Evolutionary conservation across 2,329 filamentous ascomycete genomes (phyloP), one percentile per base, ranked within the genome.

Genomic region (Cladophialophora psammophila): DNA sequence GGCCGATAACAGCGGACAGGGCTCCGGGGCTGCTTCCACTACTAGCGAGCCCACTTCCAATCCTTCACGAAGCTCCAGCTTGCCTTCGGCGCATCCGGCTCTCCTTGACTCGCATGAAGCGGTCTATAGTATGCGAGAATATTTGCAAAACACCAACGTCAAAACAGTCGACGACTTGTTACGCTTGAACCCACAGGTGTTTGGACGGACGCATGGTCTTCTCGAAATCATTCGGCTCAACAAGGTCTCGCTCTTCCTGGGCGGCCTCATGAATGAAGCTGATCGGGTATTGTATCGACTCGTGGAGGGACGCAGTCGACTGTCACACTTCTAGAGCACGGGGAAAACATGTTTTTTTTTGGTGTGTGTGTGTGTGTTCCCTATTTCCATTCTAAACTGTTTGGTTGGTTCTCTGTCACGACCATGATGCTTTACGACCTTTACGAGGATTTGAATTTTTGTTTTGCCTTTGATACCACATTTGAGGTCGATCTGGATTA

Each of bases 211-310:
- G 26, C 66, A 69, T 42, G 72, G 74, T 18, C 63, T 79, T n/a
- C 71, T 79, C 12, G 74, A 75, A 54, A 73, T 72, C 40, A 66
- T 78, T 40, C 73, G 75, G n/a, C 60, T 71, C 15, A 68, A 70
- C 36, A 73, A 74, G 58, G 69, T 77, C 53, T 63, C 66, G 36
- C 59, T 69, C 13, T 64, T 72, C 42, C 67, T 76, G 50, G 75
- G 76, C n/a, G 77, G 77, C 7, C 70, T 78, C n/a, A 71, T 78
- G 71, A 76, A 76, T 60, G 75, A 78, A 68, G 77, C 74, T 15
- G 74, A 76, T 58, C 63, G 72, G 54, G 77, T 78, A 12, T 66
- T 79, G 59, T 72, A 69, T 62, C 73, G 75, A 58, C 71, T 78
- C 26, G 71, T 71, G 18, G 75, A 77, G 62, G 70, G 71, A 60